Conservation (phyloP, 31 red algal genomes). For the Asparagopsis taxiformis region DNA sequence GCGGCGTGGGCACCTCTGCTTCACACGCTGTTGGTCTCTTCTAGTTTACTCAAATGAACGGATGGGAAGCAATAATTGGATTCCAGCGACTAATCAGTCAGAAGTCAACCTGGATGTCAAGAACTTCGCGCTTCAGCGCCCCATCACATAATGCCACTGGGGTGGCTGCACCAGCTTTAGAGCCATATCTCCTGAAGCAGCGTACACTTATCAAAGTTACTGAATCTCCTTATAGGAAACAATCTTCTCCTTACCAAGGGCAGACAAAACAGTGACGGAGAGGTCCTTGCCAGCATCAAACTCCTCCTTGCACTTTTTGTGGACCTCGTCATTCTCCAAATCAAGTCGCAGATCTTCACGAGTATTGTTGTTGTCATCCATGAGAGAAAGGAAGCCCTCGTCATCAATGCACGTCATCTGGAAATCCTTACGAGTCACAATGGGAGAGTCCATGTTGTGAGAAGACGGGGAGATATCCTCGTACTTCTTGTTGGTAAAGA, state of each 20-base stretch:
- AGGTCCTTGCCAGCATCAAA: constrained; percentile 93
- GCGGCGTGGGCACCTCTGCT: not conserved
- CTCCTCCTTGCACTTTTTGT: constrained; percentile 91
- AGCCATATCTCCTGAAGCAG: too few relatives aligned
- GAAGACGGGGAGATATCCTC: constrained; percentile 99
- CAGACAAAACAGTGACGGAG: constrained; percentile 81
- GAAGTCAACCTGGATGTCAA: not conserved
- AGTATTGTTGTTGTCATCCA: constrained; percentile 96
- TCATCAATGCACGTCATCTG: constrained; percentile 97
- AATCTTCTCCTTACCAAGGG: constrained; percentile 92
- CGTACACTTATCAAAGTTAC: too few relatives aligned
- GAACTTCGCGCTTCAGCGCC: too few relatives aligned
- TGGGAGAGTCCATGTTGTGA: constrained; percentile 95
- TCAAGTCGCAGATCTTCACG: constrained; percentile 90
- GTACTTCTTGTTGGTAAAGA: constrained; percentile 97
- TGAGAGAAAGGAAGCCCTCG: constrained; percentile 87
- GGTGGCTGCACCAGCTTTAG: too few relatives aligned
- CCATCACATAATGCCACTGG: not conserved
- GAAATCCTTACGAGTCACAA: constrained; percentile 92
- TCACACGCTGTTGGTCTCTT: not conserved
- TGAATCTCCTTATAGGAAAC: constrained; percentile 90
- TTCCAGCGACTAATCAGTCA: not conserved
- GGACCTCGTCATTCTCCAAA: constrained; percentile 73
- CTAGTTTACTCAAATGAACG: not conserved
- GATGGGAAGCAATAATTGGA: not conserved